A percentile compares a stretch with the other conserved stretches of the same genome.
Conservation (phyloP, 495 filamentous ascomycete genomes). For the Geopyxis carbonaria region DNA sequence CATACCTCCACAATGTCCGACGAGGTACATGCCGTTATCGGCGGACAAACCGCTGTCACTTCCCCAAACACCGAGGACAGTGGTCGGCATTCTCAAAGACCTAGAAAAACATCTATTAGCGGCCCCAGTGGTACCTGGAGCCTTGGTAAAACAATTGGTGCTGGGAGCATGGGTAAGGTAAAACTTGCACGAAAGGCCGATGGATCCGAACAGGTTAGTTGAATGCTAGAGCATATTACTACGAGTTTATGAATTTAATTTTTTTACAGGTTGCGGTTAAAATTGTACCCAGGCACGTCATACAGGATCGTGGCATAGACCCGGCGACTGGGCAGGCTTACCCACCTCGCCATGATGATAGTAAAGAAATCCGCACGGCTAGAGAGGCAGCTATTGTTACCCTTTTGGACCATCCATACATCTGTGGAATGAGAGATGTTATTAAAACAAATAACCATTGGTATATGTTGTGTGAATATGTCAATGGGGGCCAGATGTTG, state of each 20-base stretch:
- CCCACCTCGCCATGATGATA: constrained; percentile 24
- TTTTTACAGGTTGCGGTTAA: constrained; percentile 72
- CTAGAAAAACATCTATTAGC: constrained; percentile 24
- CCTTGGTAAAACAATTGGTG: constrained; percentile 91
- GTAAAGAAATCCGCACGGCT: constrained; percentile 92
- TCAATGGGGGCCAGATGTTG: constrained; percentile 98
- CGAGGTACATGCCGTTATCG: too few relatives aligned
- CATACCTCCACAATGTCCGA: constrained; percentile 23
- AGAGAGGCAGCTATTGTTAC: constrained; percentile 95
- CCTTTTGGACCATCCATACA: constrained; percentile 85
- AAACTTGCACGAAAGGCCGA: constrained; percentile 72
- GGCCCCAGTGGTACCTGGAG: constrained; percentile 45
- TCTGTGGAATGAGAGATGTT: constrained; percentile 91
- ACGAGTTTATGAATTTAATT: background rate
- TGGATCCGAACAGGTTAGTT: constrained; percentile 58
- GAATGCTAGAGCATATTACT: too few relatives aligned
- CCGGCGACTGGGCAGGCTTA: constrained; percentile 23
- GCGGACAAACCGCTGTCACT: too few relatives aligned
- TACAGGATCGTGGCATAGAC: constrained; percentile 23
- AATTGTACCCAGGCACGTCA: constrained; percentile 68
- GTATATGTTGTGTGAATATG: constrained; percentile 99
- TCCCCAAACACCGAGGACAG: too few relatives aligned
- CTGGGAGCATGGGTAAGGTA: constrained; percentile 94
- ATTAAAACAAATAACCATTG: constrained; percentile 93
- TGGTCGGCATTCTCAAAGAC: too few relatives aligned